Base-by-base conservation (phyloP, 2,329 filamentous ascomycete genomes). In the Triangularia verruculosa region DNA sequence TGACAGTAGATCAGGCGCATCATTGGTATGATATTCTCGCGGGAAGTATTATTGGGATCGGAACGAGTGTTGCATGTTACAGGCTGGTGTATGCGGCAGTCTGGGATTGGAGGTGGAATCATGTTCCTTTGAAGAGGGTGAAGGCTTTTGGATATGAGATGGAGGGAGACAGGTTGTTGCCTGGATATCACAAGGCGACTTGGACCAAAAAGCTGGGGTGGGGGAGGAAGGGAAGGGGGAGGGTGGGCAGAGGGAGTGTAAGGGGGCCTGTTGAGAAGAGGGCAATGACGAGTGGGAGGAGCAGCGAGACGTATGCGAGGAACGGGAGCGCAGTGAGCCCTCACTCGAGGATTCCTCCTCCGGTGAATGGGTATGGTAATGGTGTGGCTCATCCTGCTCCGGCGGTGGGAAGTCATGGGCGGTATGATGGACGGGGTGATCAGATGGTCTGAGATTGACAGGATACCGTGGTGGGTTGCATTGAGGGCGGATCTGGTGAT, bases 1-100 rank as follows among this genome's bases (percentile, higher is more conserved):
- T 91, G 7, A 87, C 85, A 1, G 84, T 91, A 61, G 83, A 90
- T 67, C 81, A 86, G 64, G 87, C 81, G 43, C 89, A 92, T 73
- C 86, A 90, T 71, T 88, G 86, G 85, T 90, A 89, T 64, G 89
- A 92, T 64, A 82, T 90, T 51, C 64, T 89, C 0, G 87, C 82
- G 0, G 89, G 89, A 0, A 83, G 80, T 0, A 70, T 80, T 8
- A 89, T 91, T 54, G 89, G 89, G 0, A 83, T 79, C 1, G 67
- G 83, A 57, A 83, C 86, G 73, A 87, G 88, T 0, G 80, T 89
- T 63, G 82, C 80, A 1, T 75, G 82, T 1, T 91, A 89, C 72
- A 79, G 89, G n/a, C 83, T 86, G 76, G 81, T 84, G 0, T 91
- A 89, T 69, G 86, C 87, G 0, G 81, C 83, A 3, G 77, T 90